phyloP scores from a whole-genome alignment of 306 rosid genomes.

The Styphnolobium japonicum region DNA sequence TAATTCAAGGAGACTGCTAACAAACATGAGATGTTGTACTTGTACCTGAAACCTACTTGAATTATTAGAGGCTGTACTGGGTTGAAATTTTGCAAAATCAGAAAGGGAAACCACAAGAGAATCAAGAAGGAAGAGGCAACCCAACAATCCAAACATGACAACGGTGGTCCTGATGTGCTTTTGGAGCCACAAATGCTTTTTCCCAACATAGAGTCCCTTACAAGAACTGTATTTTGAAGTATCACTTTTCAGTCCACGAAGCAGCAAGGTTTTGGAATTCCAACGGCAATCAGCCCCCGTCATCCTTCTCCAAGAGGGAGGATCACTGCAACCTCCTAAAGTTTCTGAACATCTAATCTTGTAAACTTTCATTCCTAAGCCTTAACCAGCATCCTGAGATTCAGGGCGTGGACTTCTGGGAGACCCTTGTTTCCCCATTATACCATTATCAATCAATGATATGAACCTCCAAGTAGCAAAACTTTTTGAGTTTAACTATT shows the following conservation, averaged over 20 bases:
- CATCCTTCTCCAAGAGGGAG: constrained; percentile 52
- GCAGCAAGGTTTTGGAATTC: constrained; percentile 40
- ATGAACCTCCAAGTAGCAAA: constrained; percentile 18
- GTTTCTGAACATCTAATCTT: constrained; percentile 30
- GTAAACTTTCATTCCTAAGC: constrained; percentile 39
- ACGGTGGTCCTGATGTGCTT: constrained; percentile 46
- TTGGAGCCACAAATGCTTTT: constrained; percentile 53
- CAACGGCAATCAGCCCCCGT: constrained; percentile 40
- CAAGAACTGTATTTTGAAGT: constrained; percentile 44
- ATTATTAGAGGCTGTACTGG: constrained; percentile 22
- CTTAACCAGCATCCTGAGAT: constrained; percentile 19
- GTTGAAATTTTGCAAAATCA: constrained; percentile 39
- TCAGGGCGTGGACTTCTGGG: constrained; percentile 40
- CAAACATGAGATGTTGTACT: background rate
- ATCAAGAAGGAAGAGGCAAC: constrained; percentile 58
- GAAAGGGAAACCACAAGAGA: constrained; percentile 50
- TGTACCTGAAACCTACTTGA: constrained; percentile 35
- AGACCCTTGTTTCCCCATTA: constrained; percentile 46
- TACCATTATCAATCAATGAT: background rate
- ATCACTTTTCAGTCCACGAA: constrained; percentile 42
- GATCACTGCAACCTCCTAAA: constrained; percentile 27
- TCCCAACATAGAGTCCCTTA: constrained; percentile 47
- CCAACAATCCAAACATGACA: constrained; percentile 48
- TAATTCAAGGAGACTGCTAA: background rate
- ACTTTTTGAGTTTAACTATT: background rate